Evolutionary conservation across 371 early-diverging fungal genomes (phyloP).

Genomic region (Mortierella sp.): DNA sequence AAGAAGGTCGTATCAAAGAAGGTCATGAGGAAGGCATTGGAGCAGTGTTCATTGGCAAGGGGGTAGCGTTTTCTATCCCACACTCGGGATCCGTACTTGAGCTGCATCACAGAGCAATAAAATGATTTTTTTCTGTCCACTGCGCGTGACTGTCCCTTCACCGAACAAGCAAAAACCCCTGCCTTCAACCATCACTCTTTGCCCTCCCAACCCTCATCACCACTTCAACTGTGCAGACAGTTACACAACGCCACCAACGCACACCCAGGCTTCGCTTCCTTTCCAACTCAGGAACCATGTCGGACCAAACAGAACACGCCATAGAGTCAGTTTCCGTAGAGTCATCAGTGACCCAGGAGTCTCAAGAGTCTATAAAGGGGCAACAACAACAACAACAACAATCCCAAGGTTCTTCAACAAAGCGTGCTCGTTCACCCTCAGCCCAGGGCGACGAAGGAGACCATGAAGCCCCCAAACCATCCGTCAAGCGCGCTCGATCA

Average conservation of each 20-base stretch:
- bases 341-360: background rate
- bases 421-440: constrained; percentile 31
- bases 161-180: too few relatives aligned
- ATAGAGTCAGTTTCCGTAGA: background rate
- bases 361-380: background rate
- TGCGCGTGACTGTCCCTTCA: too few relatives aligned
- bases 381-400: background rate
- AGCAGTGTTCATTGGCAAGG: constrained; percentile 58
- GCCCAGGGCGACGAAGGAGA: constrained; percentile 2
- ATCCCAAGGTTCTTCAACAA: constrained; percentile 1
- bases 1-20: constrained; percentile 59
- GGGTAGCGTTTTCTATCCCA: too few relatives aligned
- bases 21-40: constrained; percentile 64
- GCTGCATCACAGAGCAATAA: too few relatives aligned
- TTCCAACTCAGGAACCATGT: background rate
- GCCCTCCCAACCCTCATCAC: too few relatives aligned
- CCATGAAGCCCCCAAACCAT: too few relatives aligned
- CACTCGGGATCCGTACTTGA: too few relatives aligned
- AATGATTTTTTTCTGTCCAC: too few relatives aligned
- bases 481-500: constrained; percentile 8
- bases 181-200: too few relatives aligned
- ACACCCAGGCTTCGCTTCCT: too few relatives aligned
- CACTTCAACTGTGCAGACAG: background rate
- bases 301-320: background rate
- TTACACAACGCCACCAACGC: too few relatives aligned